Conservation (phyloP, 2,329 filamentous ascomycete genomes). For the Penicillium carneum region DNA sequence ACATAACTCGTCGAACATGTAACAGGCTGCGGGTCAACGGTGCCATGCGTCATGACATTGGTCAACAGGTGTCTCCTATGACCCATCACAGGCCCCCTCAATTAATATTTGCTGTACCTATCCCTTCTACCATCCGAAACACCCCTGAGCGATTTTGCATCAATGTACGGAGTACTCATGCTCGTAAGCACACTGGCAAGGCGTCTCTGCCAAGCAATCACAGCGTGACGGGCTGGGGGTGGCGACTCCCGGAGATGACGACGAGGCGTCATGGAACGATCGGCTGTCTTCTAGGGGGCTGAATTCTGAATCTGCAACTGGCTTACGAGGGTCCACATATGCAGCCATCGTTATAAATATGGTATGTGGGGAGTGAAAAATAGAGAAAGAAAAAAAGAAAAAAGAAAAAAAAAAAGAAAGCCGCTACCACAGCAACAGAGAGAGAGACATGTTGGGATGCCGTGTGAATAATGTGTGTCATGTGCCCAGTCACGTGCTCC, state of each 20-base stretch:
- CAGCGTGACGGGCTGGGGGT: constrained; percentile 17
- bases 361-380: constrained; percentile 14
- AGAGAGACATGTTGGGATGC: neutral
- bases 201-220: constrained; percentile 11
- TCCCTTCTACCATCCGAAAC: constrained; percentile 19
- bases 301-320: constrained; percentile 19
- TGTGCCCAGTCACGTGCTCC: neutral
- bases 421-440: constrained; percentile 11
- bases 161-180: neutral
- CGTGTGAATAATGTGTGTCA: neutral
- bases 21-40: constrained; percentile 27
- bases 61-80: constrained; percentile 18
- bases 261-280: constrained; percentile 28
- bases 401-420: neutral
- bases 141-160: neutral
- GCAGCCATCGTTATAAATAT: constrained; percentile 18
- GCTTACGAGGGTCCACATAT: constrained; percentile 13
- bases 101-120: constrained; percentile 9
- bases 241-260: constrained; percentile 30
- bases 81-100: constrained; percentile 25
- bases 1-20: constrained; percentile 32
- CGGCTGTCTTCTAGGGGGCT: constrained; percentile 28
- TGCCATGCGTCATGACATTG: constrained; percentile 29
- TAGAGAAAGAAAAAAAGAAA: neutral
- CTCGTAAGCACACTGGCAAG: neutral